phyloP scores from a whole-genome alignment of 139 green algal genomes.

The Chlorokybus atmophyticus region DNA sequence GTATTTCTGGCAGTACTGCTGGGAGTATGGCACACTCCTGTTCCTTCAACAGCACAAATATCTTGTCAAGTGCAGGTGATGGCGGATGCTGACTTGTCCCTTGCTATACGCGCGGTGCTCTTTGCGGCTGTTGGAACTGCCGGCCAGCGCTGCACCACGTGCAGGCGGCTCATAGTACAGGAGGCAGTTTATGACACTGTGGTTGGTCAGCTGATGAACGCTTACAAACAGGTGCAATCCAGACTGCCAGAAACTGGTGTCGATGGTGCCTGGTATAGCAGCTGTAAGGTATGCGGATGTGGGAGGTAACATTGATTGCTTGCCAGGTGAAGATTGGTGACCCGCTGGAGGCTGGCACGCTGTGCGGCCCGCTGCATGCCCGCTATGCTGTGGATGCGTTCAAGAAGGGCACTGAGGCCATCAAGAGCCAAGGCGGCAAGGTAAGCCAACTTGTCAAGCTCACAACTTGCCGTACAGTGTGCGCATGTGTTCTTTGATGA shows the following conservation, averaged over 20 bases:
- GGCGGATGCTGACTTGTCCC: slow-evolving; percentile 15
- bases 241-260: too few relatives aligned
- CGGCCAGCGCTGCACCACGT: slow-evolving; percentile 23
- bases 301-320: too few relatives aligned
- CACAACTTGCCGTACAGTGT: too few relatives aligned
- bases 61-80: too few relatives aligned
- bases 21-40: too few relatives aligned
- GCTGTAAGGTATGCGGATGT: too few relatives aligned
- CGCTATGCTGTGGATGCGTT: slow-evolving; percentile 4
- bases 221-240: slow-evolving; percentile 19
- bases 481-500: too few relatives aligned
- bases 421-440: slow-evolving; percentile 1
- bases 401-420: slow-evolving; percentile 8
- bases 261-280: too few relatives aligned
- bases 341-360: slow-evolving; percentile 1
- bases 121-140: slow-evolving; percentile 24
- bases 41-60: too few relatives aligned
- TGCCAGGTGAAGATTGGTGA: slow-evolving; percentile 16
- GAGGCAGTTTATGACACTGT: slow-evolving; percentile 9
- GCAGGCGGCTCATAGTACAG: slow-evolving; percentile 3
- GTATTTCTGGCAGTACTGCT: too few relatives aligned
- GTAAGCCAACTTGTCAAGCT: too few relatives aligned
- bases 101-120: slow-evolving; percentile 17
- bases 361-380: slow-evolving; percentile 16
- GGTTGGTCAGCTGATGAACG: slow-evolving; percentile 5